These are phyloP conservation scores for Excoecaria cochinchinensis DNA, from an alignment of 345 rosid species.

Conservation along the genomic window DNA sequence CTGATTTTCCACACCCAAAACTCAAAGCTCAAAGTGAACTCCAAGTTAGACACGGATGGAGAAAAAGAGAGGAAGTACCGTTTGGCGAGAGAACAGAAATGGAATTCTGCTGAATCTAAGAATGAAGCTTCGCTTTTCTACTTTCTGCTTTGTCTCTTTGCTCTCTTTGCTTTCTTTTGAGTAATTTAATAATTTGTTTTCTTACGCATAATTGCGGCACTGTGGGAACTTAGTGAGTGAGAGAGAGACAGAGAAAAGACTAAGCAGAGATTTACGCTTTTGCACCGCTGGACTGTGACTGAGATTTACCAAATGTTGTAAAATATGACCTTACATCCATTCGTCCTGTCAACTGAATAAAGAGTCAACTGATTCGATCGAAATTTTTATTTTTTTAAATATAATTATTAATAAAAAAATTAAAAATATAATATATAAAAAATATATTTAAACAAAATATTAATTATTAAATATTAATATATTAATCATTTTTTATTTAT, in stretches of 20 bases:
- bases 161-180: neutral
- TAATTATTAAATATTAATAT: too few relatives aligned
- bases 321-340: too few relatives aligned
- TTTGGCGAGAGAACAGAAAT: neutral
- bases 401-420: too few relatives aligned
- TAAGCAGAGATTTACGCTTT: constrained; percentile 30
- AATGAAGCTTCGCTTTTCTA: neutral
- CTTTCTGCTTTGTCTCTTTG: constrained; percentile 13
- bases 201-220: neutral
- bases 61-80: neutral
- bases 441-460: too few relatives aligned
- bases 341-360: too few relatives aligned
- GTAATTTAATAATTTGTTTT: constrained; percentile 1
- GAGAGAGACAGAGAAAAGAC: neutral
- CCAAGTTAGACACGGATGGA: neutral
- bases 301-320: too few relatives aligned
- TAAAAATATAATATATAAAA: too few relatives aligned
- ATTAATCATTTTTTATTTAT: too few relatives aligned
- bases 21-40: neutral
- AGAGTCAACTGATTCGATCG: too few relatives aligned
- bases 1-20: neutral
- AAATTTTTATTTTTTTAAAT: too few relatives aligned
- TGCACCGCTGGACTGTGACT: constrained; percentile 17
- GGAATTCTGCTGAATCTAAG: constrained; percentile 13
- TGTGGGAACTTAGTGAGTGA: neutral